A percentile compares a stretch with the other conserved stretches of the same genome.
These are phyloP conservation scores for Melampsora americana DNA, from an alignment of 1,284 basidiomycete species.

Conservation along the genomic window DNA sequence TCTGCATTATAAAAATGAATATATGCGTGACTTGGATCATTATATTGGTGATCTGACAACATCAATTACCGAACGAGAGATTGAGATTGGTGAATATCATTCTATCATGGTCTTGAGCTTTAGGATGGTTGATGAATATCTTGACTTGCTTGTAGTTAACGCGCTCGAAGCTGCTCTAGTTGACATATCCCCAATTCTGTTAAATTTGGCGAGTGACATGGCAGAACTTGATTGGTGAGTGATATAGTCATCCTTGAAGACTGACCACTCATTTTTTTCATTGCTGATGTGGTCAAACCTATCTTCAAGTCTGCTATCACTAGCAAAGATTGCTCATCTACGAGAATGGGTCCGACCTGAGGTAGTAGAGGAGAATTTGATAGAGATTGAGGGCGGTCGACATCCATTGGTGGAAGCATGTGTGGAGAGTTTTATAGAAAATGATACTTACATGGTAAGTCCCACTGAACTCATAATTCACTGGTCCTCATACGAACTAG, in stretches of 20 bases:
- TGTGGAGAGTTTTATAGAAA: slow-evolving; percentile 33
- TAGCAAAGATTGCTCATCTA: slow-evolving; percentile 22
- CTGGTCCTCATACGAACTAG: neutral
- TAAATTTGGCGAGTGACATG: slow-evolving; percentile 11
- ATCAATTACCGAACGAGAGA: slow-evolving; percentile 30
- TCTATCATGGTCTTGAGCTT: slow-evolving; percentile 11
- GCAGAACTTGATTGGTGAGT: slow-evolving; percentile 39
- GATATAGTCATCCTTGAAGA: neutral
- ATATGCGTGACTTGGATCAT: slow-evolving; percentile 38
- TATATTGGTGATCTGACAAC: slow-evolving; percentile 38
- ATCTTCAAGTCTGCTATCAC: slow-evolving; percentile 23
- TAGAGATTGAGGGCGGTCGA: slow-evolving; percentile 30
- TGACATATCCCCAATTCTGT: slow-evolving; percentile 9
- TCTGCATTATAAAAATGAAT: slow-evolving; percentile 33
- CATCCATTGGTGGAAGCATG: slow-evolving; percentile 43
- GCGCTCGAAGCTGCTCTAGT: slow-evolving; percentile 26
- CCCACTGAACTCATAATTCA: neutral
- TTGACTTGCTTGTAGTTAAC: neutral
- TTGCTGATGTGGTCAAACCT: neutral
- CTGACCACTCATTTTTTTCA: neutral
- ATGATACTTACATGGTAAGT: slow-evolving; percentile 38
- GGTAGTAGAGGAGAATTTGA: slow-evolving; percentile 22
- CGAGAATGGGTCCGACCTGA: slow-evolving; percentile 34
- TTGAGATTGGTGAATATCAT: slow-evolving; percentile 20
- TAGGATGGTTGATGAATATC: neutral